A percentile compares a stretch with the other conserved stretches of the same genome.
Conservation (phyloP, 768 basidiomycete genomes). For the Phanerochaete carnosa region DNA sequence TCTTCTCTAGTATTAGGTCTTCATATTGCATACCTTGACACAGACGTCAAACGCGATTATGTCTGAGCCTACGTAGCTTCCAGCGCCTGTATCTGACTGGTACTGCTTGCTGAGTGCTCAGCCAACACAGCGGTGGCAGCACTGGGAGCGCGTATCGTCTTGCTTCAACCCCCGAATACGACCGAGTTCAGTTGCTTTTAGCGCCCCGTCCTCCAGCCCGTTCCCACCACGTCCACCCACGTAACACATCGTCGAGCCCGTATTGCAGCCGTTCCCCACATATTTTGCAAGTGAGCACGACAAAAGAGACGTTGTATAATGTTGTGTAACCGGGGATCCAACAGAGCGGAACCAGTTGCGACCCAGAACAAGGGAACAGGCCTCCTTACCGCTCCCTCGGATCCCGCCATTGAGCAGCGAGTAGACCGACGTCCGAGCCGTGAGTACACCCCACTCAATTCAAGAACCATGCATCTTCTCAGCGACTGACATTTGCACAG, state of each 20-base stretch:
- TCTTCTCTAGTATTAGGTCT: background rate
- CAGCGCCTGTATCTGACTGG: background rate
- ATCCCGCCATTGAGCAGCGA: slow-evolving; percentile 19
- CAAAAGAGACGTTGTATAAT: background rate
- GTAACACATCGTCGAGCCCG: background rate
- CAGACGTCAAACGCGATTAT: background rate
- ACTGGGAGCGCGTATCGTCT: background rate
- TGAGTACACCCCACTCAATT: slow-evolving; percentile 27
- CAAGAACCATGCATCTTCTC: slow-evolving; percentile 24
- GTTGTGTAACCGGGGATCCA: slow-evolving; percentile 9
- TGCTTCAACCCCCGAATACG: background rate
- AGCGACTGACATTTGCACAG: background rate
- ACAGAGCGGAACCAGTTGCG: slow-evolving; percentile 15
- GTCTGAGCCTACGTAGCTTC: background rate
- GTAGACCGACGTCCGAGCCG: slow-evolving; percentile 23
- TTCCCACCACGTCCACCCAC: background rate
- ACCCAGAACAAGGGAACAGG: slow-evolving; percentile 15
- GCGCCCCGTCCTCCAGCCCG: too few relatives aligned
- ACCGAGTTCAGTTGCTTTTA: background rate
- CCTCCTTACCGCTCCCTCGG: slow-evolving; percentile 24
- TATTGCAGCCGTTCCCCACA: background rate
- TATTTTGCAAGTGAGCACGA: background rate
- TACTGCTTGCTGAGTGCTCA: background rate
- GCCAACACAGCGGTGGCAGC: background rate
- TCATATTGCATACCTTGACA: background rate